phyloP scores from a whole-genome alignment of 192 early-diverging fungal genomes.

The Backusella westeae region DNA sequence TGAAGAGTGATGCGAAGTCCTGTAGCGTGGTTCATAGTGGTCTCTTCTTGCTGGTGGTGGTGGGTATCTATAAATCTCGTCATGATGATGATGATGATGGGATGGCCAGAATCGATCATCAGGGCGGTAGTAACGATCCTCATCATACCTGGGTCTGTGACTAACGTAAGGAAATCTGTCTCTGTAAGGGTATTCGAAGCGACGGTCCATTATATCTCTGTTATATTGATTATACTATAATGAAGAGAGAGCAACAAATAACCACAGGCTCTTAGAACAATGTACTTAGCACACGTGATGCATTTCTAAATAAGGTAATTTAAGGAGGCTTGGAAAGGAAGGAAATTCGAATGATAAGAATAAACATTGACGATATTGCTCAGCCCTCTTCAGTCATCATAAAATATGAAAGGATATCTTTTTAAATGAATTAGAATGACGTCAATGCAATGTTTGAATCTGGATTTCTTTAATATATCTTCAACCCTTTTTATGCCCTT shows the following conservation, averaged over 20 bases:
- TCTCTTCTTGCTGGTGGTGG: background rate
- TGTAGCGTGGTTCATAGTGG: background rate
- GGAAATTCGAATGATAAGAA: background rate
- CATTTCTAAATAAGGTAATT: background rate
- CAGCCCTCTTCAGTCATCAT: no score
- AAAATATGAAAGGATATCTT: no score
- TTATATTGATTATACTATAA: background rate
- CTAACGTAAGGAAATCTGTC: background rate
- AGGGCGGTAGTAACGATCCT: background rate
- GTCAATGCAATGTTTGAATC: no score
- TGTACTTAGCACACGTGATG: background rate
- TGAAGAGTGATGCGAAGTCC: background rate
- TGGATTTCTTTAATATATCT: no score
- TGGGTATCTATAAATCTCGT: background rate
- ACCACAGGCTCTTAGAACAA: background rate
- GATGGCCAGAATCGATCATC: background rate
- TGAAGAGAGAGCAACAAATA: background rate
- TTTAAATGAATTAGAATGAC: no score
- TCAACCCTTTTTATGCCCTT: no score
- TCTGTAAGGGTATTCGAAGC: background rate
- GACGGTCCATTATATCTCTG: background rate
- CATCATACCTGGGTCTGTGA: background rate
- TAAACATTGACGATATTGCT: no score
- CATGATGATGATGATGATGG: background rate
- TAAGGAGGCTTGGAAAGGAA: background rate